Evolutionary conservation across 148 eudicot genomes (phyloP), one percentile per base, ranked within the genome.

Genomic region (Persicaria tinctoria): DNA sequence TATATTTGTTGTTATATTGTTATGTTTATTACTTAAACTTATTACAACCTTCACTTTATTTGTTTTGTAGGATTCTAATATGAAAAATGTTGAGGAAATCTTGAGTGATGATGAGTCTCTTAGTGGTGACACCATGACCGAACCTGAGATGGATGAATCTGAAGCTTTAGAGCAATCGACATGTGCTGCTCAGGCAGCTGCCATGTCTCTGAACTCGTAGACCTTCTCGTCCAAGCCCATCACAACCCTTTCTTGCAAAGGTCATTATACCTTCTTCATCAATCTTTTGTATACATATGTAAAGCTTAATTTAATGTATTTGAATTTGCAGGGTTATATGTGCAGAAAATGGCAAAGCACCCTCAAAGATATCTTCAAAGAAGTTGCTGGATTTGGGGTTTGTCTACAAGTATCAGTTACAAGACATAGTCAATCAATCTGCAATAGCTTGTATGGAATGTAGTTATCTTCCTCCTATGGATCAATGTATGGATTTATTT

Each of bases 351-450:
- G 78, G 76, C 55, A 60, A 82, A 10, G 75, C 80, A 12, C 91
- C 90, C 0, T 74, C 85, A 14, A 75, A 76, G 83, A 88, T 91
- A 45, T 89, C 89, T 38, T 92, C 97, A 5, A 82, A 83, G 84
- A 92, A 92, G 84, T 80, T 90, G 70, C 74, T 78, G 81, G 90
- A 85, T 74, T 73, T 90, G 80, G 97, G 93, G 20, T 92, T 90
- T 72, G 70, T 51, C 51, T 92, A 79, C 80, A 78, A 82, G 78
- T 82, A 82, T 75, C 73, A 79, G 17, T 11, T 84, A 23, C 38
- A 78, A 57, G 89, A 87, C 47, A 80, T 87, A 23, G 76, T 90
- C 14, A 73, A 78, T 46, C 75, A 90, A 41, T 80, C 89, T 13
- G 72, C 85, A 45, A 70, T 18, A 45, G 47, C 55, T 69, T 88